Evolutionary conservation across 2,329 filamentous ascomycete species (phyloP), one percentile per base, ranked within the genome.

Genomic region (Pseudonectria buxi): DNA sequence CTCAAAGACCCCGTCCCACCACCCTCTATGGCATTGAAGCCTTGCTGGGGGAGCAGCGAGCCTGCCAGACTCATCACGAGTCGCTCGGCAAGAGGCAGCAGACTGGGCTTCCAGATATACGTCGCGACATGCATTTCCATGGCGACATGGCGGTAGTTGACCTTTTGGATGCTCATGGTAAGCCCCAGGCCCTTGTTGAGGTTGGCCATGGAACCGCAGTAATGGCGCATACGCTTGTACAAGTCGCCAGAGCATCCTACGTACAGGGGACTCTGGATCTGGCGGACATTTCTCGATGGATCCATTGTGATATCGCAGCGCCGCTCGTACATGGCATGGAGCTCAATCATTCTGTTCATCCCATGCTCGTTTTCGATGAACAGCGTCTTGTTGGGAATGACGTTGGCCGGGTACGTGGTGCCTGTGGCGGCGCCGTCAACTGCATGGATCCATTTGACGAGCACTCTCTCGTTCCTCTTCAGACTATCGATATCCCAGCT

Each of bases 231-330:
- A 1, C 35, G 24, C 2, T 6, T 10, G 2, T 9, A n/a, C 2
- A 44, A 27, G 24, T 37, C 26, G 3, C 7, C 30, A 1, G 41
- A 44, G 22, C 41, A 41, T 2, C 41, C 41, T 1, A 44, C 41
- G 26, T 44, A 44, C 2, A 44, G 14, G 1, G 41, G 41, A 6
- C 30, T 36, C 25, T 44, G 39, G 6, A 14, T n/a, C 14, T 36
- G 28, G 26, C 41, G 27, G 3, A 39, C 27, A 13, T 7, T 14
- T 9, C 28, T n/a, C 3, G 36, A 33, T 1, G 24, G 32, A 10
- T 42, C 40, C 4, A 36, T 22, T 7, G 24, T 24, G 9, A 5
- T 14, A 10, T 26, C 9, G 14, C 38, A 37, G 13, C 28, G 32
- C 3, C 10, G 6, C 13, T 30, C 10, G 22, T 18, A 28, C 3